Evolutionary conservation across 2,329 filamentous ascomycete genomes (phyloP), one percentile per base, ranked within the genome.

Genomic region (Epichloe coenophiala): DNA sequence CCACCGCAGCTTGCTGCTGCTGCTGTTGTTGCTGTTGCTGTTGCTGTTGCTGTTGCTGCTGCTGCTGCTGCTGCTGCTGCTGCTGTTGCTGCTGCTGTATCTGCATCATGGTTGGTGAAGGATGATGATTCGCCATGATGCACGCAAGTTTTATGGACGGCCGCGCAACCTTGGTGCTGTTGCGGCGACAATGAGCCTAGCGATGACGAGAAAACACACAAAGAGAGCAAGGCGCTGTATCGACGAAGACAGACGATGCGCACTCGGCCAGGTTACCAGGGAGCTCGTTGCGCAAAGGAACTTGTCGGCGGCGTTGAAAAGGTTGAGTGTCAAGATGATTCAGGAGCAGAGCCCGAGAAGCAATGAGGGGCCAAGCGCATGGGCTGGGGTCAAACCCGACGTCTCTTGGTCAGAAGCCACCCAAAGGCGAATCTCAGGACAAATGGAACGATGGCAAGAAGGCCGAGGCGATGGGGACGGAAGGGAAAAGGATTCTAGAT

Each of bases 21-120:
- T 59, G 49, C n/a, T 46, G 50, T 53, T 84, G 80, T 50, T 81
- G 80, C 48, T 66, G 58, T 47, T 58, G 17, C 2, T 17, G 49
- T 2, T 49, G 51, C 0, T 49, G 72, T 61, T 83, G 80, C 52
- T 65, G 59, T 45, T 59, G 48, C 72, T 58, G 48, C 0, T 17
- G 17, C 2, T 17, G 17, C 17, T 17, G 17, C 17, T 17, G 17
- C 17, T 17, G 17, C 17, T 17, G 17, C 17, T 17, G 17, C 17
- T 17, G 17, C 17, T 17, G 17, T n/a, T n/a, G 42, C 11, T 44
- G 80, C 53, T 66, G 59, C 52, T 60, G 49, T 73, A 80, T 74
- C 61, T 79, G 77, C 70, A 90, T 85, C 70, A 86, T 85, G 53
- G 86, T 86, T 40, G 87, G 86, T 60, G 87, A 91, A 41, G 84